Evolutionary conservation across 2,329 filamentous ascomycete genomes (phyloP).

Genomic region (Magnaporthiopsis incrustans): DNA sequence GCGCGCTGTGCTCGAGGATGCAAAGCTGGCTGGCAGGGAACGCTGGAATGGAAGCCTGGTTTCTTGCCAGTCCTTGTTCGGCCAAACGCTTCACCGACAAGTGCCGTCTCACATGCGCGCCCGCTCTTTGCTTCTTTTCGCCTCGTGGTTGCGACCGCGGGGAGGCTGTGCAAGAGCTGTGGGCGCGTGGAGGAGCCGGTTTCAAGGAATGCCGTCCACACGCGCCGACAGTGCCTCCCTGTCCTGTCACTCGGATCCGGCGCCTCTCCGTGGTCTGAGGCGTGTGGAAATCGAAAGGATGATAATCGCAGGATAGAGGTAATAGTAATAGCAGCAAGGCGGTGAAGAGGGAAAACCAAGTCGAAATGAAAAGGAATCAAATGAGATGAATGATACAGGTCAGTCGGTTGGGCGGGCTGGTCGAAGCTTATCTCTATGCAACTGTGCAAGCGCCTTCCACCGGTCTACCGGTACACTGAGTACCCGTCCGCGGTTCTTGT

Average conservation of each 20-base stretch:
- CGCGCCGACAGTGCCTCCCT: background rate
- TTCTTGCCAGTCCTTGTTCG: background rate
- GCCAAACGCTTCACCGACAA: constrained; percentile 5
- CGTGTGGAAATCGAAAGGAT: background rate
- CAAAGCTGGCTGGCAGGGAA: background rate
- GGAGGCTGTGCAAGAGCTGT: constrained; percentile 6
- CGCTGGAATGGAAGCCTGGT: background rate
- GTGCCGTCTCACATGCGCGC: constrained; percentile 1
- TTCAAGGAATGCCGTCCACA: constrained; percentile 1
- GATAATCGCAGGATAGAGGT: background rate
- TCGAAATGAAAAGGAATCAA: no score
- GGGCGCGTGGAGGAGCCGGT: background rate
- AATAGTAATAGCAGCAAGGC: background rate
- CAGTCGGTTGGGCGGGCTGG: no score
- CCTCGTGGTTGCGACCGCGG: background rate
- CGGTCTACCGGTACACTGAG: background rate
- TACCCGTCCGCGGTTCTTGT: no score
- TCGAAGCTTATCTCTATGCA: constrained; percentile 4
- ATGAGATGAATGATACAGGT: no score
- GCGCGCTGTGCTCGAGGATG: background rate
- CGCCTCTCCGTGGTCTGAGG: background rate
- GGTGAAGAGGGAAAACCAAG: background rate
- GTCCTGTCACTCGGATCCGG: background rate
- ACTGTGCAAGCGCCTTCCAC: background rate
- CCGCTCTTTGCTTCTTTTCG: background rate